A percentile compares a stretch with the other conserved stretches of the same genome.
Evolutionary conservation across 345 rosid species (phyloP).

Genomic region (Adansonia digitata): DNA sequence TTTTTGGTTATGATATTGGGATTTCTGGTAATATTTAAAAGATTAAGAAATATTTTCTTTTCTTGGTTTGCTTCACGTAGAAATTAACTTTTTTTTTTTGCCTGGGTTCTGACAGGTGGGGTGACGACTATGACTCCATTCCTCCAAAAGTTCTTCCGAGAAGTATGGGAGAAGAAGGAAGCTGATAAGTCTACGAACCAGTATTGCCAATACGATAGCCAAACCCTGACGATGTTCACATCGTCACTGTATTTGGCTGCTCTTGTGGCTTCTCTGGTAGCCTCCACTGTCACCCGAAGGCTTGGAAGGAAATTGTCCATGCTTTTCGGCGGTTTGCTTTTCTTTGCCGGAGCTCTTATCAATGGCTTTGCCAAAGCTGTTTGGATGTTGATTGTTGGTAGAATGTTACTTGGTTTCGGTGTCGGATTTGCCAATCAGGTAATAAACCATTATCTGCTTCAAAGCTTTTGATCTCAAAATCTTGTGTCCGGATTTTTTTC

Average conservation of each 20-base stretch:
- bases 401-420: slow-evolving; percentile 90
- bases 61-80: background rate
- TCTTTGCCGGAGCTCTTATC: slow-evolving; percentile 75
- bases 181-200: slow-evolving; percentile 41
- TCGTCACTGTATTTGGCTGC: slow-evolving; percentile 94
- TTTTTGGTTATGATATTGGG: slow-evolving; percentile 93
- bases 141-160: slow-evolving; percentile 61
- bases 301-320: slow-evolving; percentile 77
- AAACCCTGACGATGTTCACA: slow-evolving; percentile 72
- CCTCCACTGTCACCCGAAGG: slow-evolving; percentile 65
- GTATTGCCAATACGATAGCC: slow-evolving; percentile 77
- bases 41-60: background rate
- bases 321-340: slow-evolving; percentile 85
- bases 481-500: background rate
- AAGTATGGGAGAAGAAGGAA: slow-evolving; percentile 53
- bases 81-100: background rate
- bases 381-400: slow-evolving; percentile 91
- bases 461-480: background rate
- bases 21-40: slow-evolving; percentile 58
- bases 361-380: slow-evolving; percentile 73
- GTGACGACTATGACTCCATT: slow-evolving; percentile 83
- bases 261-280: slow-evolving; percentile 66
- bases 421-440: slow-evolving; percentile 98
- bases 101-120: slow-evolving; percentile 59
- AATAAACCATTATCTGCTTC: background rate